These are phyloP conservation scores for Suzukiozyma palmioleophila DNA, from an alignment of 1,139 yeast species.

Conservation along the genomic window DNA sequence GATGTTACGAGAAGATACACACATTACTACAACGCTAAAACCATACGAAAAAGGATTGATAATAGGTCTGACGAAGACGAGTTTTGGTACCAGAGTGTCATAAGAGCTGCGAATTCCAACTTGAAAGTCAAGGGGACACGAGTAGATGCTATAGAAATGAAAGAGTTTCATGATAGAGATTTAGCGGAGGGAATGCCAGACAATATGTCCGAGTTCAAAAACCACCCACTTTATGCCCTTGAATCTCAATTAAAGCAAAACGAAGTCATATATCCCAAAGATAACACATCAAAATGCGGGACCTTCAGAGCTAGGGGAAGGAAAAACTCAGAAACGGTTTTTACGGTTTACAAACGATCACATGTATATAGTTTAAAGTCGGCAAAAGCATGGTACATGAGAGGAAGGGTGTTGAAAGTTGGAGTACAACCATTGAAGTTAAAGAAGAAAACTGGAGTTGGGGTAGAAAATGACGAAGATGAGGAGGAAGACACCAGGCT, in stretches of 20 bases:
- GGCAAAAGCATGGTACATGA: slow-evolving; percentile 82
- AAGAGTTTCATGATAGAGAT: slow-evolving; percentile 65
- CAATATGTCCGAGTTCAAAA: slow-evolving; percentile 73
- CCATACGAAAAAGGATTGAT: slow-evolving; percentile 65
- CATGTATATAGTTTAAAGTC: slow-evolving; percentile 63
- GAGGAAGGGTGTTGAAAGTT: slow-evolving; percentile 68
- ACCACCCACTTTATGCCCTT: slow-evolving; percentile 83
- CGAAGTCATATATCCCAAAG: slow-evolving; percentile 68
- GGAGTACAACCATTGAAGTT: slow-evolving; percentile 66
- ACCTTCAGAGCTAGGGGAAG: slow-evolving; percentile 45
- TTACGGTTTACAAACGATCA: slow-evolving; percentile 62
- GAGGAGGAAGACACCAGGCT: slow-evolving; percentile 48
- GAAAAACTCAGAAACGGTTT: slow-evolving; percentile 30
- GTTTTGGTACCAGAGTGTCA: slow-evolving; percentile 56
- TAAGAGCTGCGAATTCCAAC: slow-evolving; percentile 30
- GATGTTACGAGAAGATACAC: slow-evolving; percentile 89
- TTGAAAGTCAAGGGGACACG: not conserved
- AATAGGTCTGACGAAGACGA: slow-evolving; percentile 52
- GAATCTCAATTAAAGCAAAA: slow-evolving; percentile 69
- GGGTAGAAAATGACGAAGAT: slow-evolving; percentile 43
- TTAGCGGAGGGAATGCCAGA: slow-evolving; percentile 85
- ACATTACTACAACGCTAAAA: slow-evolving; percentile 64
- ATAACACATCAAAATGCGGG: slow-evolving; percentile 59
- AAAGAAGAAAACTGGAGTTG: slow-evolving; percentile 14
- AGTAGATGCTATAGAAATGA: slow-evolving; percentile 65